Conservation (phyloP, 2,329 filamentous ascomycete genomes). For the Ophiostoma sp. region DNA sequence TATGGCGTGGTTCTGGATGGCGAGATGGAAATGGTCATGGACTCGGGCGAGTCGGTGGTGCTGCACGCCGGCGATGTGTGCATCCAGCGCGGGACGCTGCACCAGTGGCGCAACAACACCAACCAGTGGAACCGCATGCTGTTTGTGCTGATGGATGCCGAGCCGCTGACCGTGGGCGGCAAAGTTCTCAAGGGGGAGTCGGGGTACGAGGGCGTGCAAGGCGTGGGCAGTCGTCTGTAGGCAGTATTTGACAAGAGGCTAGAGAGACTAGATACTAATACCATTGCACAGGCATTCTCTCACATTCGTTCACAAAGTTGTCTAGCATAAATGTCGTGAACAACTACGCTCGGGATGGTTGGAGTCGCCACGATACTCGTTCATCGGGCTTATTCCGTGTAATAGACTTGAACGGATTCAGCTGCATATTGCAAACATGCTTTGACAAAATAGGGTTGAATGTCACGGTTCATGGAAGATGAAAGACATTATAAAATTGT, state of each 20-base stretch:
- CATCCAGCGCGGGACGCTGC: constrained; percentile 48
- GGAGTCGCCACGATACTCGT: too few species aligned
- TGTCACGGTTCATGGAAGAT: too few species aligned
- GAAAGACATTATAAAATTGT: too few species aligned
- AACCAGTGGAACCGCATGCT: constrained; percentile 27
- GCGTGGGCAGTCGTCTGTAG: constrained; percentile 1
- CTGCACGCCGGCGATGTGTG: constrained; percentile 47
- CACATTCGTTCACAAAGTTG: too few species aligned
- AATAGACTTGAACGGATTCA: too few species aligned
- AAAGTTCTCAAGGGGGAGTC: background rate
- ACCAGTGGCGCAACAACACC: constrained; percentile 35
- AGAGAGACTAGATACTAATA: background rate
- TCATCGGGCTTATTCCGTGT: too few species aligned
- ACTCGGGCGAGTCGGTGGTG: constrained; percentile 42
- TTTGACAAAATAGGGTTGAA: too few species aligned
- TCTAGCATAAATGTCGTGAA: too few species aligned
- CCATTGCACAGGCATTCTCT: too few species aligned
- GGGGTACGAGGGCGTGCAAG: constrained; percentile 1
- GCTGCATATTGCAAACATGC: too few species aligned
- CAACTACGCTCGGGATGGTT: too few species aligned
- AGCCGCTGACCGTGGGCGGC: background rate
- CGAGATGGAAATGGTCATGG: constrained; percentile 46
- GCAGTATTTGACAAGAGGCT: background rate
- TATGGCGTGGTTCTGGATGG: constrained; percentile 51
- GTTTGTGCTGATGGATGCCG: constrained; percentile 30